Evolutionary conservation across 495 filamentous ascomycete genomes (phyloP), one percentile per base, ranked within the genome.

Genomic region (Hypoxylon fuscum): DNA sequence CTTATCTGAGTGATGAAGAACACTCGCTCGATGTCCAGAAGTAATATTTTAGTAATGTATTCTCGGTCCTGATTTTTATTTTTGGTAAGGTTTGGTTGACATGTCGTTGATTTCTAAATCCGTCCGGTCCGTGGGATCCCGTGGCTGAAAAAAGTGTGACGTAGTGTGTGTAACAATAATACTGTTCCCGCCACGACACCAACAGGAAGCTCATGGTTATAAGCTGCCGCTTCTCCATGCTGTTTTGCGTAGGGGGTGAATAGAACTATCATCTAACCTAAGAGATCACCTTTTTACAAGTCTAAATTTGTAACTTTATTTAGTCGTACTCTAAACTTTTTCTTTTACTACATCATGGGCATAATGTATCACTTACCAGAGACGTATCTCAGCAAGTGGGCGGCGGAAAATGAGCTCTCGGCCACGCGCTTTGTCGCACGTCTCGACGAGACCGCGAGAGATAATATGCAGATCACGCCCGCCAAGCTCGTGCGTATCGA

Each of bases 401-500:
- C 27, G 31, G 31, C 31, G 31, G 31, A 34, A 34, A 34, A 34
- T 34, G 31, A 34, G 31, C 31, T 34, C 31, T 34, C 31, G 31
- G 10, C 31, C 31, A 11, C 3, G 31, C 31, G 10, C 31, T 5
- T 34, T 11, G 2, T 4, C 4, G 10, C 2, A 34, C 3, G 31
- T 4, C 31, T 11, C 3, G 4, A 11, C 2, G 31, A 34, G 4
- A 29, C 27, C 9, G 27, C 27, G 27, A 29, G 27, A 29, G 9
- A 29, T 29, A 29, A 9, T 9, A 34, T 44, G 41, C 41, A 22
- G 1, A 44, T 44, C 41, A 44, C 41, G 41, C 20, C 41, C 18
- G 18, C 41, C 2, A 44, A 44, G 41, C 41, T 23, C 41, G 41
- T 10, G 17, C 18, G 17, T 25, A 44, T 44, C 41, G 41, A 44